These are phyloP conservation scores for Phytophthora syringae DNA, from an alignment of 352 stramenopile genomes.

Conservation along the genomic window DNA sequence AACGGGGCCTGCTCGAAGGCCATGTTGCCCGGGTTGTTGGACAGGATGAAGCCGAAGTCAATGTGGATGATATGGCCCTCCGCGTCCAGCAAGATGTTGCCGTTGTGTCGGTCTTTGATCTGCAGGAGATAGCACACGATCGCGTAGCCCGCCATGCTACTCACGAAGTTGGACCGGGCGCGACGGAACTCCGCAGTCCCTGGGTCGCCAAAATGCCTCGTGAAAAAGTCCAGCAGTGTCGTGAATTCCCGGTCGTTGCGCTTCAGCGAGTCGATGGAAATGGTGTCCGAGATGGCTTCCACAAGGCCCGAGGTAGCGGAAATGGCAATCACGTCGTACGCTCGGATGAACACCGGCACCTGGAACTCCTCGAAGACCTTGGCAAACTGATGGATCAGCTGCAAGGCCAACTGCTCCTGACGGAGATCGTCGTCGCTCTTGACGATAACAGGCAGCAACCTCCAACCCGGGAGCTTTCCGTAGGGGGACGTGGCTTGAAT, in stretches of 20 bases:
- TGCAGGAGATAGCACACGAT: slow-evolving; percentile 97
- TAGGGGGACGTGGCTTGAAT: slow-evolving; percentile 88
- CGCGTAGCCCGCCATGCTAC: slow-evolving; percentile 89
- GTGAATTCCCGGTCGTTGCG: slow-evolving; percentile 94
- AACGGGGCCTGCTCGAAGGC: slow-evolving; percentile 97
- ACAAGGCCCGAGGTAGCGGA: slow-evolving; percentile 94
- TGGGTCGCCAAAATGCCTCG: slow-evolving; percentile 90
- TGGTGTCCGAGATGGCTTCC: slow-evolving; percentile 96
- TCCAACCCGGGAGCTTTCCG: slow-evolving; percentile 86
- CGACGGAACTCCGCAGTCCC: slow-evolving; percentile 72
- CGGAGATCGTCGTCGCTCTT: slow-evolving; percentile 99
- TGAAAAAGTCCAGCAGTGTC: slow-evolving; percentile 95
- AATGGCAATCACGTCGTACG: slow-evolving; percentile 97
- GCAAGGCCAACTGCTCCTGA: slow-evolving; percentile 97
- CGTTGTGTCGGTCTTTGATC: slow-evolving; percentile 98
- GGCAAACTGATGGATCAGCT: slow-evolving; percentile 95
- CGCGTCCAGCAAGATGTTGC: slow-evolving; percentile 97
- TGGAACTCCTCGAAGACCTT: slow-evolving; percentile 95
- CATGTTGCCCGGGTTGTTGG: slow-evolving; percentile 93
- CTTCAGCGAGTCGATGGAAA: slow-evolving; percentile 98
- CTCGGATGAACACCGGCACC: slow-evolving; percentile 94
- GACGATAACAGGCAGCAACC: slow-evolving; percentile 95
- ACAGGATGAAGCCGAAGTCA: slow-evolving; percentile 96
- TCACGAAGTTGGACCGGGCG: slow-evolving; percentile 89
- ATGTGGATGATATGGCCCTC: slow-evolving; percentile 95